Base-by-base conservation (phyloP, 2,329 filamentous ascomycete species). In the Fusarium euwallaceae region DNA sequence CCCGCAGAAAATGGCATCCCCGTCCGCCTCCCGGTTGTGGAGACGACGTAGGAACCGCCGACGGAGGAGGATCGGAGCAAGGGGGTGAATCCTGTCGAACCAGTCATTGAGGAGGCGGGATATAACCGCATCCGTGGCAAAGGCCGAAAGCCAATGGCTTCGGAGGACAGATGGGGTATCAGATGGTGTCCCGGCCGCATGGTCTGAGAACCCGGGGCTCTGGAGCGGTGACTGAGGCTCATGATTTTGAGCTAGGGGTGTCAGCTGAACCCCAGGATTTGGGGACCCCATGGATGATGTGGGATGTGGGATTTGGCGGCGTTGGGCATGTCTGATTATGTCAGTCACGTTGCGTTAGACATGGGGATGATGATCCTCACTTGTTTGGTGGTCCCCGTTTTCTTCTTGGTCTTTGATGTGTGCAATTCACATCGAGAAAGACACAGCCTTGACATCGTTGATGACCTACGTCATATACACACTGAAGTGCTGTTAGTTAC, bases 71-170 rank as follows among this genome's bases (percentile, higher is more conserved):
- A 82, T 77, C 1, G 82, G 82, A 8, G 80, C 78, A 4, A 84
- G 66, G 4, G 82, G 77, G 72, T 84, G 81, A 39, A 83, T 78
- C 58, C 79, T 73, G n/a, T 79, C 73, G 75, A 84, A 84, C 81
- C 81, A 84, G 61, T 82, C 77, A 48, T 76, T 58, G 6, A 84
- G 74, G 2, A 83, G 71, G 1, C 58, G 64, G 4, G 53, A 59
- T 4, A 78, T 53, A 6, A 64, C 53, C 2, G 68, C 3, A 8
- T 77, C 67, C 2, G 75, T 64, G 10, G 73, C 75, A 41, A 78
- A 78, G 0, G 32, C 43, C 2, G 73, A 67, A 2, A 78, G 69
- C 75, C 73, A 76, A 10, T 67, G 69, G 6, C 69, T 60, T 3
- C 24, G 39, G 20, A 6, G 43, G 11, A 24, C 17, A 0, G 61